These are phyloP conservation scores for Chrysoporthe austroafricana DNA, from an alignment of 2,329 filamentous ascomycete genomes.

Conservation along the genomic window DNA sequence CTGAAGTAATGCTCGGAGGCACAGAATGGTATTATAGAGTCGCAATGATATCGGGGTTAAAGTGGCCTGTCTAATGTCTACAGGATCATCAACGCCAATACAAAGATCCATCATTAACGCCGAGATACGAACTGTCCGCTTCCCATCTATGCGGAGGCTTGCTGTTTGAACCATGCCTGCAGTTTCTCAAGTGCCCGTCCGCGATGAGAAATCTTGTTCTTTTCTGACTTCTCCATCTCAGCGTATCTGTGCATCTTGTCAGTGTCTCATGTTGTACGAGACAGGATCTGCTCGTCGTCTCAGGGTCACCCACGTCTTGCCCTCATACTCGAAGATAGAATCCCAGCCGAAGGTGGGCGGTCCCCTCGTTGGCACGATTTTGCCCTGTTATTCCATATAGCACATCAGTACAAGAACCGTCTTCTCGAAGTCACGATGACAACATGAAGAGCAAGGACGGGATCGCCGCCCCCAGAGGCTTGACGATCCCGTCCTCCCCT, in stretches of 20 bases:
- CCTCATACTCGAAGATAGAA: slow-evolving; percentile 91
- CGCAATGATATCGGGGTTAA: neutral
- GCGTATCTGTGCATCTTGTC: slow-evolving; percentile 63
- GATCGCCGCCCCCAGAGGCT: too few relatives aligned
- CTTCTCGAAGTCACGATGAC: neutral
- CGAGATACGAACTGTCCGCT: neutral
- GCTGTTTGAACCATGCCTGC: slow-evolving; percentile 73
- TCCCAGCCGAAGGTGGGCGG: slow-evolving; percentile 91
- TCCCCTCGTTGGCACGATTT: slow-evolving; percentile 83
- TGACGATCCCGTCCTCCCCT: neutral
- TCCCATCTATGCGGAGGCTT: slow-evolving; percentile 32
- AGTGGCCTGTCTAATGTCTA: neutral
- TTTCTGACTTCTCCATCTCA: slow-evolving; percentile 87
- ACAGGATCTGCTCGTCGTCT: neutral
- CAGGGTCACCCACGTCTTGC: slow-evolving; percentile 68
- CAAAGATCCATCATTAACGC: neutral
- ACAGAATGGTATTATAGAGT: neutral
- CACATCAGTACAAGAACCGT: neutral
- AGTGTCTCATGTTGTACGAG: slow-evolving; percentile 13
- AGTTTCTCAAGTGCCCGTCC: slow-evolving; percentile 86
- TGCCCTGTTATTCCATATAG: slow-evolving; percentile 51
- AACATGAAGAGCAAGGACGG: too few relatives aligned
- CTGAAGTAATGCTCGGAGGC: too few relatives aligned
- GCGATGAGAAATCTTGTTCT: slow-evolving; percentile 94
- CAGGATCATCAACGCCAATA: slow-evolving; percentile 2